phyloP scores from a whole-genome alignment of 208 protist genomes.

The Crithidia fasciculata region DNA sequence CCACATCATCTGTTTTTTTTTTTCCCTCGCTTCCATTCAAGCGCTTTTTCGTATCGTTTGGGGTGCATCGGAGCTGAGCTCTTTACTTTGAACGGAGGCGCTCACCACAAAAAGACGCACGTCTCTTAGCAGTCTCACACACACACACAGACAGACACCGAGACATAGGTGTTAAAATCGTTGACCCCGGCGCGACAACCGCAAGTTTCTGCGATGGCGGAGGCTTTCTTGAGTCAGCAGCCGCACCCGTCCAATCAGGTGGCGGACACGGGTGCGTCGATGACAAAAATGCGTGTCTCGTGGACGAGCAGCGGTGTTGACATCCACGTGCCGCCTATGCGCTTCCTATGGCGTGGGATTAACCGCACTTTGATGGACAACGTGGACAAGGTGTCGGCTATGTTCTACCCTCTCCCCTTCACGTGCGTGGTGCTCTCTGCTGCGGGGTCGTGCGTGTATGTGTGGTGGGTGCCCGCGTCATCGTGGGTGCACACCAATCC shows the following conservation, averaged over 20 bases:
- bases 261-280: constrained; percentile 54
- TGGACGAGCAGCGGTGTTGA: constrained; percentile 60
- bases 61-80: too few species aligned
- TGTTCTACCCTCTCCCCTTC: constrained; percentile 66
- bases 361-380: constrained; percentile 46
- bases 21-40: too few species aligned
- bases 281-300: constrained; percentile 43
- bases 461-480: constrained; percentile 40
- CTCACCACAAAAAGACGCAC: too few species aligned
- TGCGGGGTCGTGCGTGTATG: constrained; percentile 50
- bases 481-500: constrained; percentile 43
- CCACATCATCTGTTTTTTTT: too few species aligned
- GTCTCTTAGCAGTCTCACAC: too few species aligned
- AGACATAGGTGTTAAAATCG: too few species aligned
- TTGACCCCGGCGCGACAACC: not conserved
- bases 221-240: constrained; percentile 57
- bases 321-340: constrained; percentile 72
- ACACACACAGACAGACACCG: too few species aligned
- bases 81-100: too few species aligned
- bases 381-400: constrained; percentile 65
- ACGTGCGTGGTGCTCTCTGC: constrained; percentile 44
- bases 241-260: constrained; percentile 45
- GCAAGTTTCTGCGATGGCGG: constrained; percentile 43
- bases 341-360: constrained; percentile 53
- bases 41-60: too few species aligned